These are phyloP conservation scores for Noccaea bulbosa DNA, from an alignment of 345 rosid species.

Conservation along the genomic window DNA sequence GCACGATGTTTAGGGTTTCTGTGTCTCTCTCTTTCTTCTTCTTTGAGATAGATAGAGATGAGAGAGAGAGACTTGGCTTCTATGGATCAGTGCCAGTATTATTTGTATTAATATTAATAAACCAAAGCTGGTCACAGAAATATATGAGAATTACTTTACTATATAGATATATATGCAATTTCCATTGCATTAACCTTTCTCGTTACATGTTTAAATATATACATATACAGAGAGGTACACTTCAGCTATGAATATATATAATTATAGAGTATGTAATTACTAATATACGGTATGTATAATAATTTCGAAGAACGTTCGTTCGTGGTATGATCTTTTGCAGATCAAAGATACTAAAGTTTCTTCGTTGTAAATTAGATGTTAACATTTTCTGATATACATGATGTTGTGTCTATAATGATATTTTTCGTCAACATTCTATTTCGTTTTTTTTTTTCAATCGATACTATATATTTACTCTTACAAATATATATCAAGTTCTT, in stretches of 20 bases:
- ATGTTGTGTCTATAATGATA: neutral
- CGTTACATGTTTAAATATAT: neutral
- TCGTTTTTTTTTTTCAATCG: neutral
- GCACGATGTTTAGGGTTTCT: slow-evolving; percentile 58
- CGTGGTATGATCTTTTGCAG: neutral
- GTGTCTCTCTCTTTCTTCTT: slow-evolving; percentile 41
- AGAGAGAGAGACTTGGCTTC: slow-evolving; percentile 28
- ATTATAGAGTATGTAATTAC: neutral
- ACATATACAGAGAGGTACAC: neutral
- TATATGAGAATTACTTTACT: slow-evolving; percentile 43
- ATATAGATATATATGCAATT: slow-evolving; percentile 11
- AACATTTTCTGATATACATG: slow-evolving; percentile 4
- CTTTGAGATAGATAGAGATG: slow-evolving; percentile 41
- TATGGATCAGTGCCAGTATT: slow-evolving; percentile 53
- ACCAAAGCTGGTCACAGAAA: slow-evolving; percentile 58
- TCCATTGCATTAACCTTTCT: neutral
- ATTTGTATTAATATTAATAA: slow-evolving; percentile 37
- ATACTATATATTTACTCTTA: slow-evolving; percentile 11
- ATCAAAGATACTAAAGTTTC: neutral
- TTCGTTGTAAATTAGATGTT: too few relatives aligned
- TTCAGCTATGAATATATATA: slow-evolving; percentile 5
- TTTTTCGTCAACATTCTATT: neutral
- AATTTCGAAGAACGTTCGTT: too few relatives aligned
- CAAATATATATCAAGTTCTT: neutral
- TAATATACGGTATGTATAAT: too few relatives aligned